Conservation (phyloP, 495 filamentous ascomycete genomes). For the Elasticomyces elasticus region DNA sequence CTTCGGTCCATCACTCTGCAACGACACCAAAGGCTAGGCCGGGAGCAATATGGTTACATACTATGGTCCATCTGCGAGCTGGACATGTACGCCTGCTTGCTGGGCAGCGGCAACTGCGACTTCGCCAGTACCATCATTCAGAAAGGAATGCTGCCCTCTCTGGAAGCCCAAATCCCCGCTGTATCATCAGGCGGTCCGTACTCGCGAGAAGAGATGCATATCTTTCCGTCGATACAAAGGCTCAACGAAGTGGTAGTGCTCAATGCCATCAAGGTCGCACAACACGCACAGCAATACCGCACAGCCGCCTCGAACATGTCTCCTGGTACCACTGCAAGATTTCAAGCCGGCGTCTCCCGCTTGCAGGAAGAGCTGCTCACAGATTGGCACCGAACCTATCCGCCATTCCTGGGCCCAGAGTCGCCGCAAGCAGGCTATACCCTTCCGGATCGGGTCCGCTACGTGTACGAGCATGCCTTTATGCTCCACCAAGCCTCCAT, state of each 20-base stretch:
- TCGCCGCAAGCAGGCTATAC: conserved; percentile 25
- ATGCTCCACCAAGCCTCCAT: conserved; percentile 6
- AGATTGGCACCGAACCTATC: conserved; percentile 8
- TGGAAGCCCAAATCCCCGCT: conserved; percentile 25
- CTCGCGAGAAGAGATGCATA: conserved; percentile 32
- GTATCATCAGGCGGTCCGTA: conserved; percentile 28
- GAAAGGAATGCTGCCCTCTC: conserved; percentile 39
- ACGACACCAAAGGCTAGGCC: conserved; percentile 37
- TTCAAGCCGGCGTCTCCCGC: conserved; percentile 7
- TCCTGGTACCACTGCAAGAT: conserved; percentile 1
- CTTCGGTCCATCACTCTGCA: conserved; percentile 43
- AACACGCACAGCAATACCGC: conserved; percentile 9
- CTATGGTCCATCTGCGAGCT: conserved; percentile 49
- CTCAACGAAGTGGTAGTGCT: conserved; percentile 13
- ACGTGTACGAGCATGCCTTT: conserved; percentile 37
- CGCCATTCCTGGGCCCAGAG: conserved; percentile 3
- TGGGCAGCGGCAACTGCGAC: conserved; percentile 42
- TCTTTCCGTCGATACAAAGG: conserved; percentile 32
- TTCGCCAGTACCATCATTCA: conserved; percentile 42
- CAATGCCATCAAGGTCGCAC: conserved; percentile 8
- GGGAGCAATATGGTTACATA: conserved; percentile 43
- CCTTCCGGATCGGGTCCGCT: conserved; percentile 6
- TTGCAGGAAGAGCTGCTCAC: conserved; percentile 13
- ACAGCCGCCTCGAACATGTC: neutral
- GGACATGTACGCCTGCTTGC: conserved; percentile 47